Base-by-base conservation (phyloP, 257 asterid species). In the Solanum gracilifrons region DNA sequence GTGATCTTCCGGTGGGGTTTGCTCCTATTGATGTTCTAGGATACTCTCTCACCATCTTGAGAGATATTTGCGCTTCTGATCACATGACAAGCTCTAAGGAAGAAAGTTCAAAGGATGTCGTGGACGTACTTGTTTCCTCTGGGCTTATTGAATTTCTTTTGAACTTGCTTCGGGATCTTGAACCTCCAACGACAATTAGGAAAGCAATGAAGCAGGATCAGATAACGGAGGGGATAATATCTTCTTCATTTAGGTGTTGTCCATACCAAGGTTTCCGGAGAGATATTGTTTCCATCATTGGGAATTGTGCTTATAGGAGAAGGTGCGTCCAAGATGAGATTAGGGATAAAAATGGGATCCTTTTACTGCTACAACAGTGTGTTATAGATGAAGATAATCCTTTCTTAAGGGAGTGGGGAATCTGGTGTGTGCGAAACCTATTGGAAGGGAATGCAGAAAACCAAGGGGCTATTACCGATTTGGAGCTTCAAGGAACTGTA, bases 361-460 rank as follows among this genome's bases (percentile, higher is more conserved):
- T 93, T 85, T 66, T 94, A 27, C 39, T 97, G 91, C 88, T 97
- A 83, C 98, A 97, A 69, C 96, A 97, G 84, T 90, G 97, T 68
- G 97, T 92, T 82, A 69, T 87, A 41, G 99, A 95, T 87, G 98
- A 95, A 86, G 98, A 97, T 60, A 97, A 93, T 86, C 98, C 99
- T 2, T 97, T 92, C 88, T 85, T 95, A 92, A 95, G 98, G 92
- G 98, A 97, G 84, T 97, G 98, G 98, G 99, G 99, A 48, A 89
- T 97, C 68, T 97, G 97, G 97, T 68, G 93, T 2, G 87, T 91
- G 87, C 92, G 95, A 84, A 95, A 94, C 91, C 20, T 95, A 71
- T 85, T 95, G 89, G 98, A 95, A 90, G 95, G 97, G 83, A 97
- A 97, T 89, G 85, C 60, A 73, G 97, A 94, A 90, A 97, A 97